Evolutionary conservation across 148 eudicot genomes (phyloP).

Genomic region (Hydrangea macrophylla): DNA sequence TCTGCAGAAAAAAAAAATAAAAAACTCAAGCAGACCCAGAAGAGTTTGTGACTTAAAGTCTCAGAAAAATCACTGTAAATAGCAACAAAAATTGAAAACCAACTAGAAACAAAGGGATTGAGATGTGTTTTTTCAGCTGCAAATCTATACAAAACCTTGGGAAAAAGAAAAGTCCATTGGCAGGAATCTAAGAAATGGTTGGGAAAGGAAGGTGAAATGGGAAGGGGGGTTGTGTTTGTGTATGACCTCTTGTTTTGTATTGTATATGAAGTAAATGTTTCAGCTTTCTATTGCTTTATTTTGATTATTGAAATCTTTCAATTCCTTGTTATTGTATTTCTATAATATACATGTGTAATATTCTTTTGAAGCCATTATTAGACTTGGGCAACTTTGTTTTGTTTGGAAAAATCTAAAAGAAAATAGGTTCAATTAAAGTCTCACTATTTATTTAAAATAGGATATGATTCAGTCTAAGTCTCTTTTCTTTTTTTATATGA

Average conservation of each 20-base stretch:
- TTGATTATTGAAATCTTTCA: conserved; percentile 18
- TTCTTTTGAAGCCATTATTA: too few relatives aligned
- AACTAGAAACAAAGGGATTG: conserved; percentile 23
- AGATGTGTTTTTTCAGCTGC: conserved; percentile 40
- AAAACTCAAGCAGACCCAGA: conserved; percentile 41
- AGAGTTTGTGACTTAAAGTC: conserved; percentile 26
- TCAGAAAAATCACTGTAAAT: conserved; percentile 23
- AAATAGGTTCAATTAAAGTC: too few relatives aligned
- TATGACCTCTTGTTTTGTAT: conserved; percentile 45
- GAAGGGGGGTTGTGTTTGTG: conserved; percentile 39
- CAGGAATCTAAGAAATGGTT: conserved; percentile 58
- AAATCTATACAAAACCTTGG: conserved; percentile 32
- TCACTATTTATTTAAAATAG: too few relatives aligned
- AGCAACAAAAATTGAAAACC: conserved; percentile 35
- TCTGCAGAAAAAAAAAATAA: conserved; percentile 18
- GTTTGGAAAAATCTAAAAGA: too few relatives aligned
- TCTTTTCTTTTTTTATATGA: too few relatives aligned
- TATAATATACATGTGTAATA: too few relatives aligned
- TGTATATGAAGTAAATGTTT: conserved; percentile 65
- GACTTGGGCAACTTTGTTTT: too few relatives aligned
- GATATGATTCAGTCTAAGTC: too few relatives aligned
- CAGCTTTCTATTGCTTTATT: conserved; percentile 40
- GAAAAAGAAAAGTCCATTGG: conserved; percentile 25
- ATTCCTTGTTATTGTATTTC: not conserved
- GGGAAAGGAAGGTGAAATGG: conserved; percentile 68